phyloP scores from a whole-genome alignment of 441 rosid genomes.

The Bruguiera hainesii region DNA sequence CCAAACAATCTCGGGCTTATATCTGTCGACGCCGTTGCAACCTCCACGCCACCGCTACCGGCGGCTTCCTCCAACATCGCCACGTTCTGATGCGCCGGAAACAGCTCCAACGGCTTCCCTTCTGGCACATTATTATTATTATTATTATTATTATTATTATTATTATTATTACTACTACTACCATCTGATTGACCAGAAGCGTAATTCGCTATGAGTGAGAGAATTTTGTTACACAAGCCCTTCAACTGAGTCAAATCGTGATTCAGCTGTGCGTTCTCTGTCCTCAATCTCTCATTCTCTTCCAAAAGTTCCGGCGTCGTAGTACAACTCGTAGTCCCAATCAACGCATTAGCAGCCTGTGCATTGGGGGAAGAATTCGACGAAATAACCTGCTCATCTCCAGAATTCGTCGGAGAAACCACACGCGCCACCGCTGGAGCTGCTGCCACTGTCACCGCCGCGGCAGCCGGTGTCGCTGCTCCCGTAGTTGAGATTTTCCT shows the following conservation, averaged over 20 bases:
- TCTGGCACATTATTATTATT: constrained; percentile 31
- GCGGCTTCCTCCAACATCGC: constrained; percentile 29
- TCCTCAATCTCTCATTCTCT: constrained; percentile 81
- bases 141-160: no score
- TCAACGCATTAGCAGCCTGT: neutral
- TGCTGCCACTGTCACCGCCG: constrained; percentile 26
- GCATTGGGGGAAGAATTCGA: constrained; percentile 52
- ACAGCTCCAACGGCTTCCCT: constrained; percentile 37
- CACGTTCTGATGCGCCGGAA: constrained; percentile 23
- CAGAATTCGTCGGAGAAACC: constrained; percentile 70
- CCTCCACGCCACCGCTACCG: constrained; percentile 24
- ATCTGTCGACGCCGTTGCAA: constrained; percentile 23
- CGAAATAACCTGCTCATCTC: constrained; percentile 77
- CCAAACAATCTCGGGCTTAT: constrained; percentile 68
- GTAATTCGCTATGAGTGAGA: constrained; percentile 54
- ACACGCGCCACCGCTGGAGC: constrained; percentile 27
- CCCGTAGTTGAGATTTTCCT: constrained; percentile 47
- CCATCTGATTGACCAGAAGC: constrained; percentile 25
- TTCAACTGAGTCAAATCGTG: constrained; percentile 63
- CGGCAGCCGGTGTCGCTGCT: constrained; percentile 19
- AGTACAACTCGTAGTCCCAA: neutral
- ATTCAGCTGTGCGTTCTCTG: constrained; percentile 59
- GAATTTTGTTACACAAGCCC: constrained; percentile 57
- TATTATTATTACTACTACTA: constrained; percentile 24
- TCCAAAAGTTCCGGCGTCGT: constrained; percentile 59